Conservation (phyloP, 768 basidiomycete genomes). For the Rickenella mellea region DNA sequence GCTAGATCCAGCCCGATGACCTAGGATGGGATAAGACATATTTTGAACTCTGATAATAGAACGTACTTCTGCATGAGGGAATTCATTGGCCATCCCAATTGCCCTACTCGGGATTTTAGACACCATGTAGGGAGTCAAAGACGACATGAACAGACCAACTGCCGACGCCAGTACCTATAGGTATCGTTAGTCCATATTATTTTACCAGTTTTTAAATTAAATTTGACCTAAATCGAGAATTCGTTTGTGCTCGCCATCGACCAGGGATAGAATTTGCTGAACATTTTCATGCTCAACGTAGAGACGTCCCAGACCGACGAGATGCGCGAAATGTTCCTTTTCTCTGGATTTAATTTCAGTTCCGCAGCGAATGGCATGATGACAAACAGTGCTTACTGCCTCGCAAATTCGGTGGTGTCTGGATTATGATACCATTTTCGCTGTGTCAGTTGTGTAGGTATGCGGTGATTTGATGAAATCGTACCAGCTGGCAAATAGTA, state of each 20-base stretch:
- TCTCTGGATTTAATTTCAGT: not conserved
- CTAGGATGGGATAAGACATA: not conserved
- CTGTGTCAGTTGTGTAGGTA: not conserved
- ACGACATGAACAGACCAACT: not conserved
- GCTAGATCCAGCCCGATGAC: not conserved
- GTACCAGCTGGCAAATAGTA: slow-evolving; percentile 2
- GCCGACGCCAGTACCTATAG: not conserved
- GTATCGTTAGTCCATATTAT: not conserved
- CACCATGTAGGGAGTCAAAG: not conserved
- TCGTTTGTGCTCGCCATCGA: not conserved
- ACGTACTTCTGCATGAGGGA: slow-evolving; percentile 1
- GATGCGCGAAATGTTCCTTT: slow-evolving; percentile 1
- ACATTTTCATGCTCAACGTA: not conserved
- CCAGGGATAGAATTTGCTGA: not conserved
- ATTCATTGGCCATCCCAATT: not conserved
- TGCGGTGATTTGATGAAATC: not conserved
- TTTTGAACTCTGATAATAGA: no score
- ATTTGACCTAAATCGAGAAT: not conserved
- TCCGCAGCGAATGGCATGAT: not conserved
- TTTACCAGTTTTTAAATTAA: not conserved
- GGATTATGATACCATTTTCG: not conserved
- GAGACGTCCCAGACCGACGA: not conserved
- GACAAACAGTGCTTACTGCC: not conserved
- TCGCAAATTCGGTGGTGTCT: not conserved
- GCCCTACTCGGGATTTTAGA: not conserved